A percentile compares a stretch with the other conserved stretches of the same genome.
phyloP scores from a whole-genome alignment of 2,329 filamentous ascomycete species.

The Westerdykella sp. region DNA sequence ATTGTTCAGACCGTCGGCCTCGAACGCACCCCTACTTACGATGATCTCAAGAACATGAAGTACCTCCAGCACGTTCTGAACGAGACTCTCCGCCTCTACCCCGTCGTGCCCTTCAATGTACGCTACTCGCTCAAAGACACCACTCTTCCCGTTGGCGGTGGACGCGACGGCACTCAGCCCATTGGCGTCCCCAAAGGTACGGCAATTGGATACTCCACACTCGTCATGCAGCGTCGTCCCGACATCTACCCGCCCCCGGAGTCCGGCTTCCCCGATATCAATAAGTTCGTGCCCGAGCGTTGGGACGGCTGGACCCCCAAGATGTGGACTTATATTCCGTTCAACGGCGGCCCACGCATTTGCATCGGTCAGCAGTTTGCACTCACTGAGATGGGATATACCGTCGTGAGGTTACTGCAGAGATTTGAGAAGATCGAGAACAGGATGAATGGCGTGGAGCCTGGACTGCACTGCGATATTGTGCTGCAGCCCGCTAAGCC shows the following conservation, averaged over 20 bases:
- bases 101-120: constrained; percentile 47
- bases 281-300: constrained; percentile 44
- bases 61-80: constrained; percentile 49
- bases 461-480: constrained; percentile 43
- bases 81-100: constrained; percentile 42
- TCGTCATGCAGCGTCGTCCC: constrained; percentile 45
- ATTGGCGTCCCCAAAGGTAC: constrained; percentile 42
- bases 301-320: constrained; percentile 48
- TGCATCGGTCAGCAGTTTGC: constrained; percentile 49
- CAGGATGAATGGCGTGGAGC: constrained; percentile 29
- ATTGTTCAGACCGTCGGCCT: constrained; percentile 63
- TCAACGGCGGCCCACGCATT: constrained; percentile 46
- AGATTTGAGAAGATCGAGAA: constrained; percentile 40
- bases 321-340: constrained; percentile 45
- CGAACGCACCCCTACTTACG: constrained; percentile 58
- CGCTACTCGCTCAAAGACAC: constrained; percentile 44
- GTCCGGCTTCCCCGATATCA: constrained; percentile 37
- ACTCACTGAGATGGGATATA: constrained; percentile 47
- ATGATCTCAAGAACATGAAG: constrained; percentile 79
- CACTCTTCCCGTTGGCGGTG: constrained; percentile 45
- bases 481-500: constrained; percentile 42
- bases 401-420: constrained; percentile 43
- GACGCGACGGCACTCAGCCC: constrained; percentile 40
- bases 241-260: constrained; percentile 44
- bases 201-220: constrained; percentile 43